phyloP scores from a whole-genome alignment of 805 yeast genomes.

The Grigorovia yakushimaensis region DNA sequence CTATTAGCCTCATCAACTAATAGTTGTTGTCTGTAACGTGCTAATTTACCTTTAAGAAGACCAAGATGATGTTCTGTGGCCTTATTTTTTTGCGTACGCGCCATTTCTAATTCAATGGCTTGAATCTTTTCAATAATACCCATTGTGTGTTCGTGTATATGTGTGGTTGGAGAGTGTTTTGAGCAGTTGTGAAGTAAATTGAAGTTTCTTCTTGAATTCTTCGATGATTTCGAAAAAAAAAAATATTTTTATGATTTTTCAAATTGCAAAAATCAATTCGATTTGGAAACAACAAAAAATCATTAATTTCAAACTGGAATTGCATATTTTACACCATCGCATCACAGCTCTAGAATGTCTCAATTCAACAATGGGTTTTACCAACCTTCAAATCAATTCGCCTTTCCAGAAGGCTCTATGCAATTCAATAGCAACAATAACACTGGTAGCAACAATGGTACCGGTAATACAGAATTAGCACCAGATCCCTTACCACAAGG shows the following conservation, averaged over 20 bases:
- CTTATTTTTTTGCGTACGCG: slow-evolving; percentile 92
- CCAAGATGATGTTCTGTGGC: slow-evolving; percentile 98
- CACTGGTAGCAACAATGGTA: slow-evolving; percentile 7
- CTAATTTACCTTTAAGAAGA: slow-evolving; percentile 85
- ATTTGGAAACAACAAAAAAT: too few species aligned
- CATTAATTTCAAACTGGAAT: too few species aligned
- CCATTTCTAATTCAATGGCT: slow-evolving; percentile 85
- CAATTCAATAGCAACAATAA: slow-evolving; percentile 18
- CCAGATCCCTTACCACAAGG: slow-evolving; percentile 53
- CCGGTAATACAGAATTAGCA: slow-evolving; percentile 10
- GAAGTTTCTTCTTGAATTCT: too few species aligned
- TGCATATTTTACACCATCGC: too few species aligned
- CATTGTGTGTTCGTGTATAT: slow-evolving; percentile 7
- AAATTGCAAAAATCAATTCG: too few species aligned
- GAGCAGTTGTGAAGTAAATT: too few species aligned
- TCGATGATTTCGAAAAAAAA: too few species aligned
- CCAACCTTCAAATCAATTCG: not conserved
- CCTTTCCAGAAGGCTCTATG: slow-evolving; percentile 31
- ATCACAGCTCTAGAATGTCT: not conserved
- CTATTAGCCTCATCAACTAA: slow-evolving; percentile 77
- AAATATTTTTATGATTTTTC: too few species aligned
- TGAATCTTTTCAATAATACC: slow-evolving; percentile 59
- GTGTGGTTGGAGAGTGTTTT: not conserved
- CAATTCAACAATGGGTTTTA: not conserved
- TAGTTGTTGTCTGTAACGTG: slow-evolving; percentile 82